Percentiles rank a stretch among this genome's conserved stretches.
phyloP scores from a whole-genome alignment of 352 stramenopile species.

The Phytophthora cajani region DNA sequence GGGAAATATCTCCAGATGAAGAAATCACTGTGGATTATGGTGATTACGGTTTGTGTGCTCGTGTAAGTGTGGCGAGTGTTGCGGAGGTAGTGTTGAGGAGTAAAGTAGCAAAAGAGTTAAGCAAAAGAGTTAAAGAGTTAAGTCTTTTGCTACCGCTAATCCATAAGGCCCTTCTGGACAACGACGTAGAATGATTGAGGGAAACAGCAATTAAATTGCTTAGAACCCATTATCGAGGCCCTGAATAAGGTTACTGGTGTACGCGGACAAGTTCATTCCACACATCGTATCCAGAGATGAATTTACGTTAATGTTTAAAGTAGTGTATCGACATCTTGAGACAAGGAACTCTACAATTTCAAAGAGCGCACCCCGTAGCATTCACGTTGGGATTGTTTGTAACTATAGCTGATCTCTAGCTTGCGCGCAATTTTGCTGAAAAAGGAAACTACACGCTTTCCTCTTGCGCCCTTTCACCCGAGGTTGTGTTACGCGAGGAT shows the following conservation, averaged over 20 bases:
- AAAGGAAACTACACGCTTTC: not conserved
- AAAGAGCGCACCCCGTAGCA: not conserved
- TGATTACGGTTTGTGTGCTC: not conserved
- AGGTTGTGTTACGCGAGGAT: not conserved
- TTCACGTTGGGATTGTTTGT: not conserved
- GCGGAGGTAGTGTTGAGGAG: not conserved
- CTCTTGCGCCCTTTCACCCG: not conserved
- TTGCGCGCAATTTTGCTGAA: not conserved
- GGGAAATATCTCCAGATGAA: not conserved
- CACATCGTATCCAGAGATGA: not conserved
- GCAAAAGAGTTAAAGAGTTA: too few species aligned
- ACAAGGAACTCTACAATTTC: not conserved
- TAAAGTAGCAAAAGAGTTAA: too few species aligned
- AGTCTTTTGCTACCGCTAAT: too few species aligned
- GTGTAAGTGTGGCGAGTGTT: not conserved
- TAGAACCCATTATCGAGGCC: not conserved
- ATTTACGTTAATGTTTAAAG: not conserved
- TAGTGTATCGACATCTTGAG: not conserved
- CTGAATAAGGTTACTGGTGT: not conserved
- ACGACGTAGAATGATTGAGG: not conserved
- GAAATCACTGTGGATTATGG: not conserved
- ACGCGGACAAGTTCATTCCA: not conserved
- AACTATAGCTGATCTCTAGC: not conserved
- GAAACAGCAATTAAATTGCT: not conserved
- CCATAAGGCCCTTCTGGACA: too few species aligned